These are phyloP conservation scores for Phytophthora pluvialis DNA, from an alignment of 352 stramenopile genomes.

Conservation along the genomic window DNA sequence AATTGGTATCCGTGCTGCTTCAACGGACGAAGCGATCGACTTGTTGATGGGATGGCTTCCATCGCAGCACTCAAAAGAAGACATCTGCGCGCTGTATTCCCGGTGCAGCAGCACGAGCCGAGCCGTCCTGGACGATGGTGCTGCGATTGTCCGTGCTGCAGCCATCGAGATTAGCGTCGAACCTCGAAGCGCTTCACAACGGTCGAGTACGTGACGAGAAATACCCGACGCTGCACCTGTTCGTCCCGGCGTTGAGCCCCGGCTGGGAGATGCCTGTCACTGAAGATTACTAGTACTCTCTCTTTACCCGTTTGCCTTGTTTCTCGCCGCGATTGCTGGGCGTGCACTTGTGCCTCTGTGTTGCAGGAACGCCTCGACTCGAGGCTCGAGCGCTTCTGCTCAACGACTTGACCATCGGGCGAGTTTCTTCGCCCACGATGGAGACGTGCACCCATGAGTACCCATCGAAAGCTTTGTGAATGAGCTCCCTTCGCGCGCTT, in stretches of 20 bases:
- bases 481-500: background rate
- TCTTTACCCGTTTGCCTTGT: conserved; percentile 22
- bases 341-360: conserved; percentile 1
- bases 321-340: conserved; percentile 7
- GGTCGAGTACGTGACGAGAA: background rate
- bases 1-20: background rate
- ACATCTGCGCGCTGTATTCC: too few relatives aligned
- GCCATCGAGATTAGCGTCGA: background rate
- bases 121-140: background rate
- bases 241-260: conserved; percentile 12
- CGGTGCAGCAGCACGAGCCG: too few relatives aligned
- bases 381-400: background rate
- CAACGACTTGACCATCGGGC: conserved; percentile 10
- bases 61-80: background rate
- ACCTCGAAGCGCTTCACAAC: background rate
- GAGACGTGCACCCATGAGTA: background rate
- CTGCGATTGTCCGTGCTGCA: background rate
- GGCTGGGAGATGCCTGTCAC: conserved; percentile 13
- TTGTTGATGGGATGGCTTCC: conserved; percentile 3
- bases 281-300: conserved; percentile 20
- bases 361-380: conserved; percentile 1
- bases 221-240: conserved; percentile 9
- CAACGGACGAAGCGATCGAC: conserved; percentile 2
- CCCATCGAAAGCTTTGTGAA: background rate
- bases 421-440: background rate